Base-by-base conservation (phyloP, 768 basidiomycete genomes). In the Candolleomyces aberdarensis region DNA sequence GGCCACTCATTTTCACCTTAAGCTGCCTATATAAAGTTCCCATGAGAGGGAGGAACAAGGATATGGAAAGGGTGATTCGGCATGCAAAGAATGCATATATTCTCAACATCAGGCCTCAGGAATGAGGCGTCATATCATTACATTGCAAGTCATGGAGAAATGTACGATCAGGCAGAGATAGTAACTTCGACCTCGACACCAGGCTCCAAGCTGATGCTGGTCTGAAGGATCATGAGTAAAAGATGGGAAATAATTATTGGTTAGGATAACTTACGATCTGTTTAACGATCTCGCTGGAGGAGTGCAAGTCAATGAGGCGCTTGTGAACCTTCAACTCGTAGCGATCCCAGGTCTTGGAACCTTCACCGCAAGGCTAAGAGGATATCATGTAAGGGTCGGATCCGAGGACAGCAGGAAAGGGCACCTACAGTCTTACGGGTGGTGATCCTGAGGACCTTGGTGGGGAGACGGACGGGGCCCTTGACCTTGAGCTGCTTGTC, bases 271-370 rank as follows among this genome's bases (percentile, higher is more conserved):
- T 72, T 68, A 98, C 96, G 72, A 99, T 99, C 80, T 98, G 96
- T 86, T 98, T 99, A 81, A 99, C 97, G 67, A 98, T 91, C 80
- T 98, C 97, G 75, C 92, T 92, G 64, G 96, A 96, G 56, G 97
- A 96, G 84, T 96, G 94, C 68, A 99, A 83, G 83, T 99, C 97
- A 72, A 99, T 98, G 75, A 99, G 85, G 71, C 97, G 92, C 83
- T 99, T 99, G 89, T 99, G 96, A 64, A 99, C 84, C 83, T 96
- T 96, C 80, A 99, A 89, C 80, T 99, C 96, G 80, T 95, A 98
- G 70, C 93, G 88, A 80, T 99, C 97, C 97, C 97, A 99, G 74
- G 97, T 99, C 89, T 99, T 99, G 69, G 97, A 98, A 83, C 97
- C 97, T 80, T 98, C 97, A 93, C 97, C 97, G 73, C 97, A 98